A percentile compares a stretch with the other conserved stretches of the same genome.
Conservation (phyloP, 345 rosid species). For the Citrus australasica region DNA sequence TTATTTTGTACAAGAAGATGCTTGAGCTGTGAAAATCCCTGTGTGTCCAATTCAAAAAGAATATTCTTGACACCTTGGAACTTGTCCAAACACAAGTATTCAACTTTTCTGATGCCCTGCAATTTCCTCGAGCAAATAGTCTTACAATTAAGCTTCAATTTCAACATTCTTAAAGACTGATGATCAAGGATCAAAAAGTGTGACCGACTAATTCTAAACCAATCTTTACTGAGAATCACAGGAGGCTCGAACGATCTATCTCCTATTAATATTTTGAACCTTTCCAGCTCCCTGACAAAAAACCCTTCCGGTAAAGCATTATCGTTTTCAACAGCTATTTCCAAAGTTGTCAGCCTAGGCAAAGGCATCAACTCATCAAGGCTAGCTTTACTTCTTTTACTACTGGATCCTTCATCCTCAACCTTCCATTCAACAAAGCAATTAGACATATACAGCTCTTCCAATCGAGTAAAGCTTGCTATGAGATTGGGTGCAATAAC, state of each 20-base stretch:
- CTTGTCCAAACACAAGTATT: constrained; percentile 16
- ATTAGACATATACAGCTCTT: too few relatives aligned
- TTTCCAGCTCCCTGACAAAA: background rate
- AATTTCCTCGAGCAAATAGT: background rate
- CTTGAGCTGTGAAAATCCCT: constrained; percentile 14
- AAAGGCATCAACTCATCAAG: constrained; percentile 23
- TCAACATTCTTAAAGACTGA: background rate
- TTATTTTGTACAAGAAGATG: background rate
- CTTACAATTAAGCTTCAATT: background rate
- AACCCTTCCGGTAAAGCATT: background rate
- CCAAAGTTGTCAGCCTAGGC: constrained; percentile 4
- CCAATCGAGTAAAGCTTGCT: too few relatives aligned
- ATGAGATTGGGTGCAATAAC: too few relatives aligned
- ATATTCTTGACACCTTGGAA: background rate
- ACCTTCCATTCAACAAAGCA: too few relatives aligned
- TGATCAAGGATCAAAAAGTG: background rate
- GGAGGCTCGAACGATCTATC: background rate
- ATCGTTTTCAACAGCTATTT: background rate
- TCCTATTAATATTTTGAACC: background rate
- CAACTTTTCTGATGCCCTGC: background rate
- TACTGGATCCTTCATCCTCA: background rate
- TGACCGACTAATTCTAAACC: background rate
- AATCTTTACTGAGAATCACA: background rate
- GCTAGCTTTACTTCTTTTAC: background rate
- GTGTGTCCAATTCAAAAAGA: background rate